A percentile compares a stretch with the other conserved stretches of the same genome.
Evolutionary conservation across 73 alveolate species (phyloP).

Genomic region (Stentor coeruleus): DNA sequence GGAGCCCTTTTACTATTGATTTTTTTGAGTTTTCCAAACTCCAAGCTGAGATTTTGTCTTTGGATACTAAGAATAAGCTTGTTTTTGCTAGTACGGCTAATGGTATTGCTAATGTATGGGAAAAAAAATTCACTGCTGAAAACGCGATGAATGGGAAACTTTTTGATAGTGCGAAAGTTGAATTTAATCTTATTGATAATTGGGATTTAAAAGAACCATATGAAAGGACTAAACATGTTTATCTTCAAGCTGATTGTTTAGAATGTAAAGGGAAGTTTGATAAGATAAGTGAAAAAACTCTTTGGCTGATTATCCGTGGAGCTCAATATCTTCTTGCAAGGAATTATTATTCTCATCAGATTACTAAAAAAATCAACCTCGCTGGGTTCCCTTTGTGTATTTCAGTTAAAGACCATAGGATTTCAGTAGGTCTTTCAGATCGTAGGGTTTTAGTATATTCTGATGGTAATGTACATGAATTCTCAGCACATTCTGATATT

Average conservation of each 20-base stretch:
- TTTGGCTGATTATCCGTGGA: neutral
- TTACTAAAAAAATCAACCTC: neutral
- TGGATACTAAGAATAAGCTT: neutral
- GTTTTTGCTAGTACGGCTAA: neutral
- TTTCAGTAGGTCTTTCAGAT: conserved; percentile 11
- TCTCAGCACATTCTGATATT: neutral
- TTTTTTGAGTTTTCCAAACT: neutral
- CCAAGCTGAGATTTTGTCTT: neutral
- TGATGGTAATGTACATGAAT: conserved; percentile 12
- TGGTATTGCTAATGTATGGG: conserved; percentile 2
- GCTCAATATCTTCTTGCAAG: neutral
- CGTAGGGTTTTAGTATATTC: neutral
- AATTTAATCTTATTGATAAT: neutral
- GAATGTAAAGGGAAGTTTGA: conserved; percentile 22
- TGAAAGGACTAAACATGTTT: neutral
- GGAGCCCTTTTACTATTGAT: conserved; percentile 5
- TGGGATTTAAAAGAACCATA: neutral
- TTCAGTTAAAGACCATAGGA: neutral
- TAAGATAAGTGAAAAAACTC: neutral
- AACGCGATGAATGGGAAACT: neutral
- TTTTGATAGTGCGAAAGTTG: neutral
- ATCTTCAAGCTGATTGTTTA: conserved; percentile 14
- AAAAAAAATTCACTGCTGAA: conserved; percentile 18
- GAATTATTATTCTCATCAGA: neutral
- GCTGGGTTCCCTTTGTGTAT: conserved; percentile 10